These are phyloP conservation scores for Hanseniaspora meyeri DNA, from an alignment of 805 yeast genomes.

Conservation along the genomic window DNA sequence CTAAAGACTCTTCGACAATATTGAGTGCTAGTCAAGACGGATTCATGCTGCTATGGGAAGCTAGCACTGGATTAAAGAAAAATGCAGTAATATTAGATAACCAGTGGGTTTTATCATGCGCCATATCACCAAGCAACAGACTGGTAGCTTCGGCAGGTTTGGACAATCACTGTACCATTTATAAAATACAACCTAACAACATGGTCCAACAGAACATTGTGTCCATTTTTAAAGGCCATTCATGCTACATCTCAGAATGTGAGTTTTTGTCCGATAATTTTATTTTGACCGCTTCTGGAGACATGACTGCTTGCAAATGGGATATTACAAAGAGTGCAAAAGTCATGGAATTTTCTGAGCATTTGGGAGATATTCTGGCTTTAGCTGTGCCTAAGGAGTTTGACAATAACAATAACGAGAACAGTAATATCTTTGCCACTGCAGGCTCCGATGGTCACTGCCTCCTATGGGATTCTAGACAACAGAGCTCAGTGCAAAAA, in stretches of 20 bases:
- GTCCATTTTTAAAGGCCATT: slow-evolving; percentile 62
- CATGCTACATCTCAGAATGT: slow-evolving; percentile 67
- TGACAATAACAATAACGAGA: slow-evolving; percentile 14
- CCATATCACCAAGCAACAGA: slow-evolving; percentile 51
- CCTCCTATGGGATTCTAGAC: slow-evolving; percentile 53
- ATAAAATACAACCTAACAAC: slow-evolving; percentile 32
- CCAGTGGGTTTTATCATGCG: slow-evolving; percentile 70
- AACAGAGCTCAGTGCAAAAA: slow-evolving; percentile 35
- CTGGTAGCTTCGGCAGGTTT: slow-evolving; percentile 72
- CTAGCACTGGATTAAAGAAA: slow-evolving; percentile 54
- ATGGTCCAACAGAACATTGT: slow-evolving; percentile 34
- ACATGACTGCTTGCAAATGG: slow-evolving; percentile 69
- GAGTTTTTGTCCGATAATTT: slow-evolving; percentile 48
- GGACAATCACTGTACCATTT: slow-evolving; percentile 66
- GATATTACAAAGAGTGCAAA: slow-evolving; percentile 52
- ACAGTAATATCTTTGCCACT: slow-evolving; percentile 36
- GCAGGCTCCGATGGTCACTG: slow-evolving; percentile 61
- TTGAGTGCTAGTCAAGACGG: slow-evolving; percentile 81
- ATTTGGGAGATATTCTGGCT: slow-evolving; percentile 58
- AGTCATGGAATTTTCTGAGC: slow-evolving; percentile 47
- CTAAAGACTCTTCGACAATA: slow-evolving; percentile 44
- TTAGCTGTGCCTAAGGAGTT: slow-evolving; percentile 26
- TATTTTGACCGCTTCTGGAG: slow-evolving; percentile 67
- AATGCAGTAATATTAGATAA: slow-evolving; percentile 62
- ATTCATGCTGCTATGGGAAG: slow-evolving; percentile 71